Percentiles rank a stretch among this genome's conserved stretches.
phyloP scores from a whole-genome alignment of 306 rosid species.

The Dalbergia oliveri region DNA sequence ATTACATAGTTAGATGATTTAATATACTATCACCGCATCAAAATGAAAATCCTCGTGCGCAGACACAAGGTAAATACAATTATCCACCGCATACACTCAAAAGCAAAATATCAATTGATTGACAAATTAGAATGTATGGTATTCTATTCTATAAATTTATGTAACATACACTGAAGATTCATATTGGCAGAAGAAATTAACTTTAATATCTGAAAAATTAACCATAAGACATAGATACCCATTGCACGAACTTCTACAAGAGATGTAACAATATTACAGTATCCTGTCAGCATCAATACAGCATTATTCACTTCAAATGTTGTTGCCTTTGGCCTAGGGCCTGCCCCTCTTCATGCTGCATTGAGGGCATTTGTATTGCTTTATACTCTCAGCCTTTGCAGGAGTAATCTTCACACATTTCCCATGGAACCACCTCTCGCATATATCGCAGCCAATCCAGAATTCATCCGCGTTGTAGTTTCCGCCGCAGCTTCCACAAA shows the following conservation, averaged over 20 bases:
- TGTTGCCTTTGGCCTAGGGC: slow-evolving; percentile 56
- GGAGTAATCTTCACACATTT: slow-evolving; percentile 95
- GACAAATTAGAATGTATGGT: slow-evolving; percentile 40
- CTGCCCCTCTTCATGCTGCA: slow-evolving; percentile 78
- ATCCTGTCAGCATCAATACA: slow-evolving; percentile 55
- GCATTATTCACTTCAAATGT: slow-evolving; percentile 40
- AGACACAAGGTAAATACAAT: not conserved
- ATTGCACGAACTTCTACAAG: slow-evolving; percentile 56
- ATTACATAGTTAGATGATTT: too few species aligned
- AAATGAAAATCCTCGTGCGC: not conserved
- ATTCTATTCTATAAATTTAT: slow-evolving; percentile 42
- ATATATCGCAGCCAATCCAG: slow-evolving; percentile 91
- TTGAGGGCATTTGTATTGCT: slow-evolving; percentile 96
- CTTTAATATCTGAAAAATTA: slow-evolving; percentile 50
- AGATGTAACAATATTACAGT: slow-evolving; percentile 54
- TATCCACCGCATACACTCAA: slow-evolving; percentile 38
- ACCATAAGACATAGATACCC: slow-evolving; percentile 57
- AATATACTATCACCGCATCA: too few species aligned
- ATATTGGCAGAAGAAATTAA: slow-evolving; percentile 41
- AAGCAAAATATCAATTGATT: slow-evolving; percentile 40
- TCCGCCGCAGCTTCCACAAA: slow-evolving; percentile 92
- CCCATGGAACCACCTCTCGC: slow-evolving; percentile 96
- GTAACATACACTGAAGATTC: slow-evolving; percentile 49
- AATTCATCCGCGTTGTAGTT: slow-evolving; percentile 87
- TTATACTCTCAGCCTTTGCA: slow-evolving; percentile 92